Evolutionary conservation across 1,284 basidiomycete genomes (phyloP), one percentile per base, ranked within the genome.

Genomic region (Uromyces viciae-fabae): DNA sequence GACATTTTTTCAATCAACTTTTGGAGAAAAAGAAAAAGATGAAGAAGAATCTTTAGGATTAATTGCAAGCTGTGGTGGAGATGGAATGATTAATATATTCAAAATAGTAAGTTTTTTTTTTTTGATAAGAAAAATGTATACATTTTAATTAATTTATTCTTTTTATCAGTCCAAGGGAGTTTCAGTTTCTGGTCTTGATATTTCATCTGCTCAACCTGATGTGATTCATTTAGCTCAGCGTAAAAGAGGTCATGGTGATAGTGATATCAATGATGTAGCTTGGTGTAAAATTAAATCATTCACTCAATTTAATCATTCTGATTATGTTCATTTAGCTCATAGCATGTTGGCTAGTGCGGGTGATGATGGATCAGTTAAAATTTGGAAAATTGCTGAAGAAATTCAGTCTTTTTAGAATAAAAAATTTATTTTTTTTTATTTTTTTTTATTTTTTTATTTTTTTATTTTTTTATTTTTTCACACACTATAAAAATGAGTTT

Each of bases 61-160:
- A 90, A 85, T 93, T 11, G 91, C 90, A 4, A 92, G 90, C 80
- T 90, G 90, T 0, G 92, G 92, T 0, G 90, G 92, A 0, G 94
- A 95, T 84, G 94, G 94, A 0, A 88, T 87, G 43, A 89, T 95
- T 60, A 89, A 91, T 58, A 87, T 95, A 9, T 93, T 91, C 90
- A 89, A 92, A 82, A 85, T 95, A 40, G 88, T 86, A 52, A 76
- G 84, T 72, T 40, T 22, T 42, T 3, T 56, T 56, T 11, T 25
- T 46, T 15, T 31, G n/a, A 25, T 33, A 43, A 11, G 22, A 66
- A 9, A 66, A 15, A 33, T 52, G n/a, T 11, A 49, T 22, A 71
- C 73, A 5, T 22, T 49, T 80, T 15, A 62, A 38, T 22, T 22
- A 43, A 42, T 9, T 17, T 64, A 33, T 49, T 49, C n/a, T 49